Evolutionary conservation across 768 basidiomycete genomes (phyloP).

Genomic region (Lactarius tabidus): DNA sequence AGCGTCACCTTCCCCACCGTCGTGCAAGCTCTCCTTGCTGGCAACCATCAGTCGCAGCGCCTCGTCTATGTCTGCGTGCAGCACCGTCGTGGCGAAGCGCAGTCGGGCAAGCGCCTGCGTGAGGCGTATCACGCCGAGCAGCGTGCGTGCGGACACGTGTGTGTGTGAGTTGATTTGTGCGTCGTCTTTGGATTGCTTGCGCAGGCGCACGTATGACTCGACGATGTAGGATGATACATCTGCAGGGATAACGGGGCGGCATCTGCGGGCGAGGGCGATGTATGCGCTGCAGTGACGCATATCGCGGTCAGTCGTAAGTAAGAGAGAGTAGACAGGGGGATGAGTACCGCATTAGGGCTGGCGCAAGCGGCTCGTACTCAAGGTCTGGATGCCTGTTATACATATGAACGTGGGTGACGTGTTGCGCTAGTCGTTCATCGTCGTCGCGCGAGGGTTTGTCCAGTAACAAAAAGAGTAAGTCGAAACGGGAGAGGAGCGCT

Average conservation of each 20-base stretch:
- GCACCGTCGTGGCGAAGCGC: constrained; percentile 76
- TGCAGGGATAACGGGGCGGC: constrained; percentile 83
- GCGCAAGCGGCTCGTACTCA: constrained; percentile 76
- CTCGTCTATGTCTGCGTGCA: constrained; percentile 89
- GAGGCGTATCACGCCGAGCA: constrained; percentile 90
- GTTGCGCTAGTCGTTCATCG: constrained; percentile 92
- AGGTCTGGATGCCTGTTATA: constrained; percentile 83
- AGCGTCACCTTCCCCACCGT: constrained; percentile 60
- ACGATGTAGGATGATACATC: constrained; percentile 91
- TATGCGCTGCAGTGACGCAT: constrained; percentile 77
- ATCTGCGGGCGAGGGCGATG: constrained; percentile 85
- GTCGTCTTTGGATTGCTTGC: constrained; percentile 89
- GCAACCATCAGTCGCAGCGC: constrained; percentile 96
- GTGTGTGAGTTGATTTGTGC: constrained; percentile 90
- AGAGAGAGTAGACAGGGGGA: neutral
- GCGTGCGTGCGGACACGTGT: constrained; percentile 93
- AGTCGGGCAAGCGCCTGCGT: constrained; percentile 93
- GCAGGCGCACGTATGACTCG: constrained; percentile 91
- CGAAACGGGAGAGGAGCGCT: constrained; percentile 92
- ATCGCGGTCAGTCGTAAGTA: constrained; percentile 14
- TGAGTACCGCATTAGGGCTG: constrained; percentile 78
- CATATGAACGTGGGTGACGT: constrained; percentile 99
- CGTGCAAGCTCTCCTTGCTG: too few relatives aligned
- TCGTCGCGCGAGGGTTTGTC: constrained; percentile 95
- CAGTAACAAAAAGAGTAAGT: constrained; percentile 92